Evolutionary conservation across 2,329 filamentous ascomycete genomes (phyloP).

Genomic region (Purpureocillium lavendulum): DNA sequence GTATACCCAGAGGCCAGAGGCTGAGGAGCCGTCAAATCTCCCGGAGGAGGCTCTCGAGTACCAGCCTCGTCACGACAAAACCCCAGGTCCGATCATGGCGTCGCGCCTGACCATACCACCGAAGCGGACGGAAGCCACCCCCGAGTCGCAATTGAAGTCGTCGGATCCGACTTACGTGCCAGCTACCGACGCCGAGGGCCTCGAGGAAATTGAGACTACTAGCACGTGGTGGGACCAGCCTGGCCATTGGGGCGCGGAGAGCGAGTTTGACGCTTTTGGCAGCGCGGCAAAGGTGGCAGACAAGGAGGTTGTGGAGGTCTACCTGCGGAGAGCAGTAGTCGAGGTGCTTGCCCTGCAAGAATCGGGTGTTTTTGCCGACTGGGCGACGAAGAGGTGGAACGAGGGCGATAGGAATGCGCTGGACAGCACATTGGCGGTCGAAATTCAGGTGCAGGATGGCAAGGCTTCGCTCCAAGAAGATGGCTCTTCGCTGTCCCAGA

Average conservation of each 20-base stretch:
- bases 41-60: conserved; percentile 20
- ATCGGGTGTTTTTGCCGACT: conserved; percentile 18
- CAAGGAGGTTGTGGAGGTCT: conserved; percentile 35
- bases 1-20: conserved; percentile 23
- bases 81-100: conserved; percentile 15
- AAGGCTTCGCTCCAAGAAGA: conserved; percentile 30
- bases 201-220: conserved; percentile 39
- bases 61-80: conserved; percentile 11
- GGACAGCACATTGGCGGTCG: conserved; percentile 23
- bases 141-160: conserved; percentile 21
- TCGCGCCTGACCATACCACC: conserved; percentile 25
- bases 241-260: conserved; percentile 42
- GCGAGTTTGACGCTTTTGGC: conserved; percentile 36
- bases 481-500: conserved; percentile 21
- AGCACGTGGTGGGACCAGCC: conserved; percentile 44
- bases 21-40: conserved; percentile 18
- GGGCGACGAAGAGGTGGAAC: conserved; percentile 24
- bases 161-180: conserved; percentile 34
- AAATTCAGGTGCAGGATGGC: conserved; percentile 32
- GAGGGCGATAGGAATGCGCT: conserved; percentile 23
- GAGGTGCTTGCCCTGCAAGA: conserved; percentile 39
- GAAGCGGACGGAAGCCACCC: conserved; percentile 20
- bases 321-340: conserved; percentile 41
- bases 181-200: conserved; percentile 32
- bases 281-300: conserved; percentile 31